Base-by-base conservation (phyloP, 2,329 filamentous ascomycete species). In the Mycosphaerella sp. region DNA sequence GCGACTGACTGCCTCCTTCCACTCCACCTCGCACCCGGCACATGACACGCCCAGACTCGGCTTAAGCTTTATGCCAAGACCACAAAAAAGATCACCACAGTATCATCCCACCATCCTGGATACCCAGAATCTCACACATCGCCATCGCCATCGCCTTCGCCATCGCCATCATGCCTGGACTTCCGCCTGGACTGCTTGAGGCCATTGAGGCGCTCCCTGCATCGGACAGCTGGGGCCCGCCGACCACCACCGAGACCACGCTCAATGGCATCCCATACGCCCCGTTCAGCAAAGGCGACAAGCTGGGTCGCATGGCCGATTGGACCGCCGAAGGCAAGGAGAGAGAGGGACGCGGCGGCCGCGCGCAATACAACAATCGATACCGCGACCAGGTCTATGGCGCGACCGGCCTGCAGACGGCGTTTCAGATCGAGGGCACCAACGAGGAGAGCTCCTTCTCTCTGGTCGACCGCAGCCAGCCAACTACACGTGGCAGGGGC, bases 401-500 rank as follows among this genome's bases (percentile, higher is more conserved):
- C 61, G 93, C 93, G 59, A 89, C 89, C 64, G 66, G 88, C 82
- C 64, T 86, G 84, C 64, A 76, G 70, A 68, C 73, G 63, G 78
- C 90, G 48, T 98, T 98, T 78, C 87, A 89, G 58, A 86, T 95
- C 55, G 89, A 95, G 66, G 81, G 85, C 54, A 49, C 52, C 28
- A 93, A 97, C 75, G 93, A 98, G 72, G 93, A 98, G 74, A 89
- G 89, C 55, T 89, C 86, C 59, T 98, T 98, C 82, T 97, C 91
- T 63, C 88, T 98, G 49, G 93, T 98, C 68, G 95, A 94, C 77
- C 95, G 95, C 74, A 87, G 86, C 59, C 83, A 90, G 71, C 88
- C 94, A 66, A 86, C 87, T 13, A 79, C 84, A 59, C 93, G 95
- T 76, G 81, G 85, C 50, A 81, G 91, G 66, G 79, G 78, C 28